Evolutionary conservation across 2,329 filamentous ascomycete species (phyloP), one percentile per base, ranked within the genome.

Genomic region (Aspergillus terreus): DNA sequence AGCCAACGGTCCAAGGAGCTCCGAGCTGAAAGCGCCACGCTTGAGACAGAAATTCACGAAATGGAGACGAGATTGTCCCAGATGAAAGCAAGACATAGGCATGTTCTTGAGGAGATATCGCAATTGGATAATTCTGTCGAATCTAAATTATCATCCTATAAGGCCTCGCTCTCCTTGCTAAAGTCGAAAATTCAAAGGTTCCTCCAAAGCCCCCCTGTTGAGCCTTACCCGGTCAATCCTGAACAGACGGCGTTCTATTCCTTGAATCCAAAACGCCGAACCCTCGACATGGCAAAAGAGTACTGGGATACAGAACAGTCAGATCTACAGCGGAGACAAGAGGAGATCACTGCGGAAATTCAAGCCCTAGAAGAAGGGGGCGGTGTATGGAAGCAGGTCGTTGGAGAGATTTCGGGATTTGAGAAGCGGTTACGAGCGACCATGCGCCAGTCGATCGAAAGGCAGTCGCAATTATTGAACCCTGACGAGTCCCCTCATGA

Each of bases 361-460:
- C 63, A 72, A 19, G 83, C 83, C 2, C 70, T 86, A 17, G 76
- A 82, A 46, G 79, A 83, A 60, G 83, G 83, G 12, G 80, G 78
- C 2, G 64, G 71, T 5, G 64, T 85, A 21, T 86, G 83, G 83
- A 77, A 78, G 54, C 75, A 80, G 47, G 77, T 79, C 2, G 69
- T 83, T 7, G 68, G 69, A 27, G 73, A 77, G 42, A 73, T 86
- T 4, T 72, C 70, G 2, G 72, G 72, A 4, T 83, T 84, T 62
- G 83, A 72, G 54, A 70, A 63, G 48, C 60, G 62, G 10, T 52
- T 72, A 17, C 61, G 58, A 48, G 50, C 55, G 4, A 63, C 62
- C 19, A 72, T 72, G 69, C 64, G 63, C 11, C 65, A 57, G 23
- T 67, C 60, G 9, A 60, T 65, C 19, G 61, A 64, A 44, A 56